Percentiles rank a stretch among this genome's conserved stretches.
These are phyloP conservation scores for Pseudopithomyces chartarum DNA, from an alignment of 2,329 filamentous ascomycete genomes.

Conservation along the genomic window DNA sequence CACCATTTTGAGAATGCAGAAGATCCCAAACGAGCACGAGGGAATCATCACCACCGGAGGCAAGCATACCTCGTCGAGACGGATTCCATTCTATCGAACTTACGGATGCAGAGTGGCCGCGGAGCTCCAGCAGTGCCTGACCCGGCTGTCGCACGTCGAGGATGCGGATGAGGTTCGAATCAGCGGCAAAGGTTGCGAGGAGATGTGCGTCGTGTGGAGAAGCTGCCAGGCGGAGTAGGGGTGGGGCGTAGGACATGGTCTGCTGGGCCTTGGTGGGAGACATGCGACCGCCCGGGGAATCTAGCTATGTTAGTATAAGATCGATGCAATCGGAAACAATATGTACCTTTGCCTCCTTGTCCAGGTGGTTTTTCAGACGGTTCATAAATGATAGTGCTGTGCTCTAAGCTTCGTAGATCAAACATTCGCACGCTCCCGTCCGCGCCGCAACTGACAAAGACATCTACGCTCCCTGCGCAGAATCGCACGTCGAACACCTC, in stretches of 20 bases:
- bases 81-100: slow-evolving; percentile 98
- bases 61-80: slow-evolving; percentile 80
- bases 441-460: slow-evolving; percentile 96
- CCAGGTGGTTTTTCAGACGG: slow-evolving; percentile 78
- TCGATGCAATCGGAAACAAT: background rate
- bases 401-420: slow-evolving; percentile 91
- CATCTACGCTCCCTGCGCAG: slow-evolving; percentile 97
- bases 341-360: slow-evolving; percentile 53
- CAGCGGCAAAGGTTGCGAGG: slow-evolving; percentile 94
- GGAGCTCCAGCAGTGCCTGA: slow-evolving; percentile 90
- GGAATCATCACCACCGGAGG: slow-evolving; percentile 89
- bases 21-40: slow-evolving; percentile 94
- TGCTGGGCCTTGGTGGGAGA: slow-evolving; percentile 78
- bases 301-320: slow-evolving; percentile 24
- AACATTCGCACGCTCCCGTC: slow-evolving; percentile 99
- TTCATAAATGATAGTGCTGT: slow-evolving; percentile 99
- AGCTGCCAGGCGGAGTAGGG: slow-evolving; percentile 79
- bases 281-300: slow-evolving; percentile 58
- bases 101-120: slow-evolving; percentile 81
- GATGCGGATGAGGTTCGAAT: slow-evolving; percentile 90
- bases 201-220: slow-evolving; percentile 96
- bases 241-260: slow-evolving; percentile 68
- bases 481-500: slow-evolving; percentile 99
- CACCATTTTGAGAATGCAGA: slow-evolving; percentile 66
- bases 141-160: slow-evolving; percentile 95